Evolutionary conservation across 2,329 filamentous ascomycete genomes (phyloP), one percentile per base, ranked within the genome.

Genomic region (Calonectria crousiana): DNA sequence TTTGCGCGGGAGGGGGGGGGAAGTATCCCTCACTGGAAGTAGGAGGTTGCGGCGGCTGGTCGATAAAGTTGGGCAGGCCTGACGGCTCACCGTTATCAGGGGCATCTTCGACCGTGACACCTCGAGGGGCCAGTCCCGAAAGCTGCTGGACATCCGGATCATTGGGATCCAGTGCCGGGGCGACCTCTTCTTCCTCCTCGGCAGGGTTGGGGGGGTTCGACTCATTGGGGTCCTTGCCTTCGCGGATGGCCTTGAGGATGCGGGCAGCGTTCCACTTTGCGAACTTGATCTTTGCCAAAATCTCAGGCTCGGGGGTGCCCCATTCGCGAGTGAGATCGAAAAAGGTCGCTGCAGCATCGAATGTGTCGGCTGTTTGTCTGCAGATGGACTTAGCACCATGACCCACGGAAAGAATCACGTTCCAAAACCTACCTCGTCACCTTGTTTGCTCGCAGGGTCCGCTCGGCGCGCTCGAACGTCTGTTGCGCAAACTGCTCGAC

Each of bases 261-360:
- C 97, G 92, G 44, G 96, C 88, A 2, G 96, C 96, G 84, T 98
- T 97, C 90, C 95, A 99, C 85, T 98, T 99, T 52, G 96, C 95
- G 83, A 95, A 99, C 84, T 97, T 98, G 85, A 96, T 95, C 88
- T 98, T 98, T 69, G 95, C 91, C 49, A 92, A 89, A 26, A 93
- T 92, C 81, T 98, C 95, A 1, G 90, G 86, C 41, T 98, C 95
- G 14, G 93, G 87, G 0, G 91, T 85, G 8, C 92, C 93, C 95
- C 96, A 99, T 80, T 98, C 94, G 76, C 93, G 93, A 71, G 95
- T 90, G 6, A 98, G 89, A 78, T 98, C 95, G 81, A 98, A 92
- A 84, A 99, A 98, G 0, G 95, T 98, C 0, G 95, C 93, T 0
- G 97, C 95, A 2, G 97, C 97, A 82, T 96, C 94, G 78, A 98